Base-by-base conservation (phyloP, 2,329 filamentous ascomycete genomes). In the Fusarium begoniae region DNA sequence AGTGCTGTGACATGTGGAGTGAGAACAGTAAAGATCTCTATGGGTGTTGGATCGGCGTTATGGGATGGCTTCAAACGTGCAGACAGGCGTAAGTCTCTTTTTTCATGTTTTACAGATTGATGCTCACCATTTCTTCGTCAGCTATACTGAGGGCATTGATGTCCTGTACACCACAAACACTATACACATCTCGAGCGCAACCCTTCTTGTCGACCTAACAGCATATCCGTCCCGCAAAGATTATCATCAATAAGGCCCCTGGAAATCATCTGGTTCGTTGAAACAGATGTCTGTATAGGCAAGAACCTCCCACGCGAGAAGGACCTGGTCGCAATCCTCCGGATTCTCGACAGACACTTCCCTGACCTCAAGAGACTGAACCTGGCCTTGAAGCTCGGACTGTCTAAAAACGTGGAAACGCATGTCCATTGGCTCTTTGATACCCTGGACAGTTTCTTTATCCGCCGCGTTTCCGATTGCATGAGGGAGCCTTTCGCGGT, bases 31-130 rank as follows among this genome's bases (percentile, higher is more conserved):
- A 20, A 35, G 17, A n/a, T 4, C 54, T 30, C 22, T n/a, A 44
- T 6, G 15, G 24, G 9, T 43, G 54, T 24, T 41, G 38, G 22
- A 43, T 44, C 3, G 54, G 54, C 3, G 54, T 2, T 44, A 14
- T 26, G 8, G 54, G 38, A 32, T 56, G 38, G 54, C 54, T 56
- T 24, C 26, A 3, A 15, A 8, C 54, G 4, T 56, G 22, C 13
- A n/a, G 38, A 20, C 54, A 56, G 28, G 38, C 54, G 54, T 56
- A 3, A 30, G 54, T 56, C 8, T 41, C 2, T 6, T 6, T 7
- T 1, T 6, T 3, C 0, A 22, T 12, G 5, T 3, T 1, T 30
- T 0, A 20, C 1, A 2, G 4, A 2, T 3, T 17, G 2, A 38
- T 54, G 4, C 24, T 54, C 8, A 56, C 22, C 1, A 20, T 35